Percentiles rank a stretch among this genome's conserved stretches.
These are phyloP conservation scores for Cryphonectria carpinicola DNA, from an alignment of 2,329 filamentous ascomycete species.

Conservation along the genomic window DNA sequence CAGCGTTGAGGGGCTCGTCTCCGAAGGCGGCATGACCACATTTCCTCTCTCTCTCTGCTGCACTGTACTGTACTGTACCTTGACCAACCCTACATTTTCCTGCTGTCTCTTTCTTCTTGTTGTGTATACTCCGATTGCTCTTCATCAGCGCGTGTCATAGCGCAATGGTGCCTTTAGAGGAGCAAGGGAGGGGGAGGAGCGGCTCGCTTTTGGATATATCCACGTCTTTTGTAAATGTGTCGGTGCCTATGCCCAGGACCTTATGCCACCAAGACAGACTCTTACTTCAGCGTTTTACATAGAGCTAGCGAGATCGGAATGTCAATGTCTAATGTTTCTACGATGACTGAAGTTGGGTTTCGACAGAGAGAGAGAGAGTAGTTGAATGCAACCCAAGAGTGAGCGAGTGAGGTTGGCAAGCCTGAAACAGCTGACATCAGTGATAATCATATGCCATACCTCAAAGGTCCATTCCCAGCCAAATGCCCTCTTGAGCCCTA, in stretches of 20 bases:
- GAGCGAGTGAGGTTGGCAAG: not conserved
- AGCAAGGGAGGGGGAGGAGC: not conserved
- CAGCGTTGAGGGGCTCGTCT: conserved; percentile 44
- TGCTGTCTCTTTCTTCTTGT: conserved; percentile 2
- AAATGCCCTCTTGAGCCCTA: not conserved
- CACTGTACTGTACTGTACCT: not conserved
- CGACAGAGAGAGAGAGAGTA: too few relatives aligned
- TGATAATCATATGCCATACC: too few relatives aligned
- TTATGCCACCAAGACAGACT: not conserved
- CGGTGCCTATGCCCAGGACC: conserved; percentile 21
- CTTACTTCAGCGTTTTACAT: conserved; percentile 1
- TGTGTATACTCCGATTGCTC: not conserved
- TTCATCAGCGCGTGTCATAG: conserved; percentile 18
- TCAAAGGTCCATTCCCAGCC: too few relatives aligned
- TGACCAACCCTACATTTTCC: not conserved
- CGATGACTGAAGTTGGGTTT: not conserved
- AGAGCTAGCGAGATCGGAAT: not conserved
- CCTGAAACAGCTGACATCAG: too few relatives aligned
- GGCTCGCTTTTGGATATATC: conserved; percentile 10
- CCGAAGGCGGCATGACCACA: not conserved
- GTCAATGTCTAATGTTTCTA: conserved; percentile 15
- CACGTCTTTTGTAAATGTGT: conserved; percentile 26
- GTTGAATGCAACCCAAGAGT: not conserved
- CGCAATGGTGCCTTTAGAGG: conserved; percentile 3
- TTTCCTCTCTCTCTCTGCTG: not conserved